Base-by-base conservation (phyloP, 768 basidiomycete species). In the Cyathus striatus region DNA sequence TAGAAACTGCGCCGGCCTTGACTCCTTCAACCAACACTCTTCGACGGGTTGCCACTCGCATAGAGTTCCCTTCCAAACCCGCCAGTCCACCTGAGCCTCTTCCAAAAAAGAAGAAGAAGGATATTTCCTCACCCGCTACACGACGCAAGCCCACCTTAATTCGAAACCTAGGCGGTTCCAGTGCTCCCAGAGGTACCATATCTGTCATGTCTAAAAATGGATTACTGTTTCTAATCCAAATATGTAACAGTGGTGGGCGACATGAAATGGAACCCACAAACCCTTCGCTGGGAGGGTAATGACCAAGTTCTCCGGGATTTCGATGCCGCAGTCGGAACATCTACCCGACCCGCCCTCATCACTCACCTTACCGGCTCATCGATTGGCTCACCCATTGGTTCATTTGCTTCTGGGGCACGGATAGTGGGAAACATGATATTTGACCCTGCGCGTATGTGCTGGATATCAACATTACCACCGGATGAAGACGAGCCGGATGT, bases 391-490 rank as follows among this genome's bases (percentile, higher is more conserved):
- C 88, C 86, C 24, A 76, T 82, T 22, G 78, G 83, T 35, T 79
- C 85, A 22, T 80, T 87, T 55, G 73, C 82, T 23, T 74, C 81
- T 42, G 87, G 88, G 39, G 85, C 90, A 26, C 81, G 90, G 45
- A 83, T 92, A 61, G 95, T 97, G 16, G 96, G 96, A 35, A 91
- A 93, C 70, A 99, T 99, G 95, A 81, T 91, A 26, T 98, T 99
- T 56, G 94, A 99, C 65, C 94, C 96, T 1, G 57, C 78, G 33
- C 81, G 82, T 20, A 97, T 97, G 93, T 90, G 91, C 57, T 97
- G 92, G 92, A 78, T 98, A 64, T 89, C 90, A 43, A 82, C 82
- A 46, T 62, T 90, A 30, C 75, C 83, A 5, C 83, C 86, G 17
- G 92, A 92, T 44, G 90, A 95, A 56, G 90, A 94, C 30, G 93